Percentiles rank a stretch among this genome's conserved stretches.
Evolutionary conservation across 495 filamentous ascomycete genomes (phyloP).

Genomic region (Penicillium longicatenatum): DNA sequence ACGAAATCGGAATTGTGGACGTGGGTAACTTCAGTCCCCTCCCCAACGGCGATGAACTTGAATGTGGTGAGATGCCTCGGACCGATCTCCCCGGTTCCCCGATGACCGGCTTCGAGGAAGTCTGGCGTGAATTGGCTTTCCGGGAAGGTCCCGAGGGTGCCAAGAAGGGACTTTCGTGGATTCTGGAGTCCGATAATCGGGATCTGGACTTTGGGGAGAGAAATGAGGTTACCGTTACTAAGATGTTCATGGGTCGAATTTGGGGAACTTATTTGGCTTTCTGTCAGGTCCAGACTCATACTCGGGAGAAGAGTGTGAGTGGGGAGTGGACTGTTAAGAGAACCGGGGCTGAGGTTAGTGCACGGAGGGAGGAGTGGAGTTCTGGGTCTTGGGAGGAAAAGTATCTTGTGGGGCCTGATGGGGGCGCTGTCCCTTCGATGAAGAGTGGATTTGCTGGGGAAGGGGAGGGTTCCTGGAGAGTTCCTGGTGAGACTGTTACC

Average conservation of each 20-base stretch:
- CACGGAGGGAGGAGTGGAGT: conserved; percentile 39
- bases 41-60: conserved; percentile 44
- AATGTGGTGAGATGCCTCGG: conserved; percentile 42
- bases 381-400: conserved; percentile 25
- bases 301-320: conserved; percentile 10
- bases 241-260: conserved; percentile 40
- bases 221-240: conserved; percentile 22
- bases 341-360: conserved; percentile 38
- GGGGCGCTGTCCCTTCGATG: conserved; percentile 30
- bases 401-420: conserved; percentile 30
- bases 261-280: conserved; percentile 42
- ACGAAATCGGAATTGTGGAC: conserved; percentile 37
- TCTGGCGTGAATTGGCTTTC: conserved; percentile 40
- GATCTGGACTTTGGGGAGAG: conserved; percentile 19
- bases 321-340: conserved; percentile 25
- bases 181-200: conserved; percentile 34
- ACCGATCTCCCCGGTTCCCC: conserved; percentile 38
- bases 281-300: conserved; percentile 31
- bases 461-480: conserved; percentile 15
- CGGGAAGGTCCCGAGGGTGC: conserved; percentile 24
- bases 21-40: conserved; percentile 38
- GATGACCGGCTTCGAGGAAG: conserved; percentile 39
- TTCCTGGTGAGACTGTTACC: conserved; percentile 28
- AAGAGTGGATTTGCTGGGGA: conserved; percentile 23
- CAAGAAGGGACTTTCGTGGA: conserved; percentile 34